A percentile compares a stretch with the other conserved stretches of the same genome.
phyloP scores from a whole-genome alignment of 2,329 filamentous ascomycete species.

The Pseudomassariella vexata region DNA sequence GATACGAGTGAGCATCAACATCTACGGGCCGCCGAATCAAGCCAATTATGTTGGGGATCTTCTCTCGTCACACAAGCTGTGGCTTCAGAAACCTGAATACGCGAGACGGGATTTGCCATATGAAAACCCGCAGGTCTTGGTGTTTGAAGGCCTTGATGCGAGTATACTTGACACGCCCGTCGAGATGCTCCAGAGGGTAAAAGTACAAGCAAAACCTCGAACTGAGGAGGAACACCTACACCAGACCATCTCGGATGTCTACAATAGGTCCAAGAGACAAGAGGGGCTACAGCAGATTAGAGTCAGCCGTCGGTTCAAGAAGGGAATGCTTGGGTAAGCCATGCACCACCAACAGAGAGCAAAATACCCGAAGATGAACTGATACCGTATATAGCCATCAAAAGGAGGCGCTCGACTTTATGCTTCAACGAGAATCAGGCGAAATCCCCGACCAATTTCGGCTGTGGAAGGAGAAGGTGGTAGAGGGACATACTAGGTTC shows the following conservation, averaged over 20 bases:
- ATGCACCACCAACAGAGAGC: not conserved
- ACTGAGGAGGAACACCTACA: slow-evolving; percentile 8
- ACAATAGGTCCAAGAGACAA: slow-evolving; percentile 14
- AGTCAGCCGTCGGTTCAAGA: slow-evolving; percentile 15
- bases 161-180: not conserved
- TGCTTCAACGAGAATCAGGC: slow-evolving; percentile 31
- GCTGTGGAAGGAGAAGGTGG: slow-evolving; percentile 26
- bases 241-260: slow-evolving; percentile 11
- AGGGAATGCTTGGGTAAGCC: slow-evolving; percentile 18
- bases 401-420: slow-evolving; percentile 29
- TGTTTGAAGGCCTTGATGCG: slow-evolving; percentile 2
- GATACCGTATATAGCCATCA: slow-evolving; percentile 27
- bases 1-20: slow-evolving; percentile 3
- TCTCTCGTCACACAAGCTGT: slow-evolving; percentile 3
- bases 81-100: slow-evolving; percentile 4
- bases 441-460: slow-evolving; percentile 21
- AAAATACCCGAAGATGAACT: slow-evolving; percentile 2
- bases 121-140: slow-evolving; percentile 4
- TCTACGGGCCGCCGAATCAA: slow-evolving; percentile 1
- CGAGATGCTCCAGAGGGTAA: not conserved
- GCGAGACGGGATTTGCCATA: not conserved
- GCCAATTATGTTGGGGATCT: not conserved
- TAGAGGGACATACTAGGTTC: slow-evolving; percentile 19
- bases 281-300: slow-evolving; percentile 11
- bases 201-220: slow-evolving; percentile 4